These are phyloP conservation scores for Penicillium flavigenum DNA, from an alignment of 495 filamentous ascomycete species.

Conservation along the genomic window DNA sequence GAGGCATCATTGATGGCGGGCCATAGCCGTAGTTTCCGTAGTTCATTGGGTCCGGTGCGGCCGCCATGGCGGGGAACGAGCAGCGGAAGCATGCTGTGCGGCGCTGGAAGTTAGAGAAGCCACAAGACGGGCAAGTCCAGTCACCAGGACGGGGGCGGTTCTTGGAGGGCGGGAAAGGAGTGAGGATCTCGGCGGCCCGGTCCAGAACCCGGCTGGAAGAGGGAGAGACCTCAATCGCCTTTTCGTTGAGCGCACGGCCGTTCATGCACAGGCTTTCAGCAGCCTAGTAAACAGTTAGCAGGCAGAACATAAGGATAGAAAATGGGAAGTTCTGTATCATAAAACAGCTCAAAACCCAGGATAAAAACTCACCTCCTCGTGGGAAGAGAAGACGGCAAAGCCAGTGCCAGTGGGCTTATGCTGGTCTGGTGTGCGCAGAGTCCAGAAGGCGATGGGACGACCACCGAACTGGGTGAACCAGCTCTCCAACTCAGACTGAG, in stretches of 20 bases:
- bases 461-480: slow-evolving; percentile 99
- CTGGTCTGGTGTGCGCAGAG: slow-evolving; percentile 93
- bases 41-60: slow-evolving; percentile 70
- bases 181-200: slow-evolving; percentile 90
- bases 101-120: slow-evolving; percentile 87
- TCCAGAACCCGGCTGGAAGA: slow-evolving; percentile 95
- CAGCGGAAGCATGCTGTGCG: slow-evolving; percentile 98
- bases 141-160: slow-evolving; percentile 95
- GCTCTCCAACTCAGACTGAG: slow-evolving; percentile 95
- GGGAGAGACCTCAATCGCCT: slow-evolving; percentile 96
- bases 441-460: slow-evolving; percentile 99
- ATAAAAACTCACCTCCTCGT: slow-evolving; percentile 83
- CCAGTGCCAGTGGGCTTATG: slow-evolving; percentile 97
- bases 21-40: slow-evolving; percentile 74
- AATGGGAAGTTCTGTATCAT: not conserved
- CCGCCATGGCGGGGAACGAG: slow-evolving; percentile 89
- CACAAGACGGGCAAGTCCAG: slow-evolving; percentile 95
- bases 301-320: slow-evolving; percentile 8
- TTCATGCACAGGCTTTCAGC: slow-evolving; percentile 99
- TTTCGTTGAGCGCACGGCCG: slow-evolving; percentile 93
- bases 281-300: slow-evolving; percentile 55
- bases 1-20: slow-evolving; percentile 76
- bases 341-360: not conserved
- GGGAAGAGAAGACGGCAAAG: slow-evolving; percentile 97
- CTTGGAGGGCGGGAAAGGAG: slow-evolving; percentile 96